Conservation (phyloP, 2,329 filamentous ascomycete species). For the Colletotrichum lini region DNA sequence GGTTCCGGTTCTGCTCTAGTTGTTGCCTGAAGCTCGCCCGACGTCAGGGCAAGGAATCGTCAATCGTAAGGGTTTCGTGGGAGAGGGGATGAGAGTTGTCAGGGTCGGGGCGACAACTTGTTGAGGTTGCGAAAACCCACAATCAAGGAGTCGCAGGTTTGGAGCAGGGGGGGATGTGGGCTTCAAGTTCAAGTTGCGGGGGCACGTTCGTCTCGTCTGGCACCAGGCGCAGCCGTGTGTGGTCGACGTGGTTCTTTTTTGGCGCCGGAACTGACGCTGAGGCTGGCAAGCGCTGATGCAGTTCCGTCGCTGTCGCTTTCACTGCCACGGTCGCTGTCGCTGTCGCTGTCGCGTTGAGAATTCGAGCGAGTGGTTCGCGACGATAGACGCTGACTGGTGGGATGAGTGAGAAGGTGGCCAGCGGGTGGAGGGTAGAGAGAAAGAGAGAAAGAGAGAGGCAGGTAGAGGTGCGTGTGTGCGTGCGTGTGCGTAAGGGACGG, state of each 20-base stretch:
- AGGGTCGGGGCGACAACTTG: conserved; percentile 30
- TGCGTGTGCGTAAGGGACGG: conserved; percentile 20
- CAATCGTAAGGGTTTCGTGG: conserved; percentile 23
- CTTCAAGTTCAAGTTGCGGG: conserved; percentile 22
- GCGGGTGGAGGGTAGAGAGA: conserved; percentile 24
- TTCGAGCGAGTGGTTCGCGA: conserved; percentile 26
- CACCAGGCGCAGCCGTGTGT: conserved; percentile 25
- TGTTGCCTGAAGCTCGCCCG: conserved; percentile 16
- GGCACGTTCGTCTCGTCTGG: conserved; percentile 35
- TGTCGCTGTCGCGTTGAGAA: conserved; percentile 11
- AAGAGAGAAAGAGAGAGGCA: too few relatives aligned
- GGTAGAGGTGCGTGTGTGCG: background rate
- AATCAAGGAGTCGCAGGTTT: conserved; percentile 41
- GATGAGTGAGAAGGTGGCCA: conserved; percentile 18
- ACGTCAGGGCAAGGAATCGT: conserved; percentile 8
- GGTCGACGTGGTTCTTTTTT: conserved; percentile 12
- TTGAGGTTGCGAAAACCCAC: conserved; percentile 37
- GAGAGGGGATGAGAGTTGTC: conserved; percentile 12
- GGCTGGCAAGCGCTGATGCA: background rate
- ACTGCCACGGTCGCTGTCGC: background rate
- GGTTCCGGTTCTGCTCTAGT: conserved; percentile 24
- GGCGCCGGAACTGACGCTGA: conserved; percentile 7
- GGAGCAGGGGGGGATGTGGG: conserved; percentile 33
- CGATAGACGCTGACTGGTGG: conserved; percentile 27
- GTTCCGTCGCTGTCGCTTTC: too few relatives aligned